Percentiles rank a stretch among this genome's conserved stretches.
Conservation (phyloP, 345 rosid genomes). For the Firmiana major region DNA sequence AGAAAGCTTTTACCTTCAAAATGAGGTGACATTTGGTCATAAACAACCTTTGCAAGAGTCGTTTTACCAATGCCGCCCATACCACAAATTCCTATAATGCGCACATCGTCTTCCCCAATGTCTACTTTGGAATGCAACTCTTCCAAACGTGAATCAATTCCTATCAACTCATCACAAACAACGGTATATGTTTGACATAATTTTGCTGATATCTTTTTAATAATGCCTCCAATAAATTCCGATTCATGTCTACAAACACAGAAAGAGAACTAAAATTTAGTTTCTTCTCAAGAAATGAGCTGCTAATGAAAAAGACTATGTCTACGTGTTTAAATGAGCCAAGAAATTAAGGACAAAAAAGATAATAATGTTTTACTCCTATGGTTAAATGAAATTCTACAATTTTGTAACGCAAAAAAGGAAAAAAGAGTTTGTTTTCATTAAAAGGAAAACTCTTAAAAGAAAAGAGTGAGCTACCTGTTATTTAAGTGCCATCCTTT, state of each 20-base stretch:
- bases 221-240: background rate
- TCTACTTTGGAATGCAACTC: background rate
- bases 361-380: too few species aligned
- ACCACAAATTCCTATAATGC: constrained; percentile 8
- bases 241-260: background rate
- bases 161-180: background rate
- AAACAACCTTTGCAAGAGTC: constrained; percentile 15
- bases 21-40: background rate
- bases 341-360: too few species aligned
- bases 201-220: background rate
- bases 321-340: too few species aligned
- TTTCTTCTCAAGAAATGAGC: too few species aligned
- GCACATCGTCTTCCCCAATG: background rate
- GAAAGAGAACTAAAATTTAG: background rate
- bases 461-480: background rate
- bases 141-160: background rate
- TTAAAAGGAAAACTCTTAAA: background rate
- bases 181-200: background rate
- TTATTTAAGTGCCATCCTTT: background rate
- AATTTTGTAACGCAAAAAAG: background rate
- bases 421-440: background rate
- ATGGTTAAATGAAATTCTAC: too few species aligned
- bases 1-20: constrained; percentile 10
- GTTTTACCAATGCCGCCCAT: constrained; percentile 26
- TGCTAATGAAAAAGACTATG: too few species aligned